phyloP scores from a whole-genome alignment of 2,329 filamentous ascomycete genomes.

The Penicillium sp. region DNA sequence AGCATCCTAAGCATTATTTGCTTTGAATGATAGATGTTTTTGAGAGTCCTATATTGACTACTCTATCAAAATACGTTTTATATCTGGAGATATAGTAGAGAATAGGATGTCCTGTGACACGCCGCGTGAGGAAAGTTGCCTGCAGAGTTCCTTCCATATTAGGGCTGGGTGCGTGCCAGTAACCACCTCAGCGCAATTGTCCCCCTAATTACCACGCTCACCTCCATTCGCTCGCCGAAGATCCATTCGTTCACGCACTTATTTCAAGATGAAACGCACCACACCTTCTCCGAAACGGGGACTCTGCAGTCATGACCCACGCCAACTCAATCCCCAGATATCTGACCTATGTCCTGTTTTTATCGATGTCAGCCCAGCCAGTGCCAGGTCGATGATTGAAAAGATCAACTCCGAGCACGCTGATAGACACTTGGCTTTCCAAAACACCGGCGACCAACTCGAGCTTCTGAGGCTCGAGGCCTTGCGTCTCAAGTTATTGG shows the following conservation, averaged over 20 bases:
- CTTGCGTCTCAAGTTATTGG: background rate
- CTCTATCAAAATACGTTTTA: too few relatives aligned
- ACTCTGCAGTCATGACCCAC: too few relatives aligned
- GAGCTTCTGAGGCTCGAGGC: background rate
- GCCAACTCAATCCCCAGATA: background rate
- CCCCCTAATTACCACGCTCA: background rate
- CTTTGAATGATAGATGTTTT: too few relatives aligned
- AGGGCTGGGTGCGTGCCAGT: background rate
- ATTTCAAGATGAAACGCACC: background rate
- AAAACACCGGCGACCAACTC: background rate
- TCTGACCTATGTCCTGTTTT: background rate
- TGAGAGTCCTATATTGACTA: too few relatives aligned
- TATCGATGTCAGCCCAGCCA: background rate
- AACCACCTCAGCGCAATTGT: too few relatives aligned
- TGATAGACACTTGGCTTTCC: background rate
- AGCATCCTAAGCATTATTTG: too few relatives aligned
- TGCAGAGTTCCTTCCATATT: background rate
- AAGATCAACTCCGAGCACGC: background rate
- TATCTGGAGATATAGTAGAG: too few relatives aligned
- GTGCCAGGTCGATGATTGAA: background rate
- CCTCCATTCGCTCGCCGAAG: accelerated
- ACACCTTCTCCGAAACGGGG: background rate
- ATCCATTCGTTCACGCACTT: background rate
- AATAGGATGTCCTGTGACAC: background rate
- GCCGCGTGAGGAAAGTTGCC: background rate